Percentiles rank a stretch among this genome's conserved stretches.
Evolutionary conservation across 129 eudicot genomes (phyloP).

Genomic region (Lactuca sativa): DNA sequence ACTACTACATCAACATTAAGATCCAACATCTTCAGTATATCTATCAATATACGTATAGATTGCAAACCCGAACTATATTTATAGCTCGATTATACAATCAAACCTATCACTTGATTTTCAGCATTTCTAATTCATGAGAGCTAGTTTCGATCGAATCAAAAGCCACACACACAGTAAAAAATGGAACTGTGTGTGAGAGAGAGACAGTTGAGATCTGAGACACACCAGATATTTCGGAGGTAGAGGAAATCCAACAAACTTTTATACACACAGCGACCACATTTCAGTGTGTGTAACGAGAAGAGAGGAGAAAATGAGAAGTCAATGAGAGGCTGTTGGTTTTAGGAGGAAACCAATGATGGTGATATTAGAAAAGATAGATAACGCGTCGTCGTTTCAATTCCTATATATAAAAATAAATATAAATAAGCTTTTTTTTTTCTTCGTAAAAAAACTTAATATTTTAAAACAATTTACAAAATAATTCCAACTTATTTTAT

Average conservation of each 20-base stretch:
- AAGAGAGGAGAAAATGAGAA: conserved; percentile 9
- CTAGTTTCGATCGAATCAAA: conserved; percentile 24
- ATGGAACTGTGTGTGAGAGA: conserved; percentile 20
- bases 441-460: too few species aligned
- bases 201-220: conserved; percentile 27
- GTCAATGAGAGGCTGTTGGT: conserved; percentile 32
- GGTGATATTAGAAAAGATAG: background rate
- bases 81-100: conserved; percentile 8
- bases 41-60: conserved; percentile 10
- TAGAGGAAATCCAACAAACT: conserved; percentile 26
- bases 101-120: background rate
- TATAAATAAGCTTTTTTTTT: too few species aligned
- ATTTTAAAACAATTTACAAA: too few species aligned
- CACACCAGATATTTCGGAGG: conserved; percentile 25
- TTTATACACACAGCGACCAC: conserved; percentile 25
- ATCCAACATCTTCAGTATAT: conserved; percentile 50
- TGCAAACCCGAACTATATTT: background rate
- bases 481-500: too few species aligned
- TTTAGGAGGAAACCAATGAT: conserved; percentile 17
- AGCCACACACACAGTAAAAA: conserved; percentile 18
- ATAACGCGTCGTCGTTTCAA: conserved; percentile 17
- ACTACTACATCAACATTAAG: conserved; percentile 48
- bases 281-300: conserved; percentile 26
- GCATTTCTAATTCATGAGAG: conserved; percentile 27
- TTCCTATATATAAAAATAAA: too few species aligned